phyloP scores from a whole-genome alignment of 1,139 yeast genomes.

The Blastobotrys petasosporus region DNA sequence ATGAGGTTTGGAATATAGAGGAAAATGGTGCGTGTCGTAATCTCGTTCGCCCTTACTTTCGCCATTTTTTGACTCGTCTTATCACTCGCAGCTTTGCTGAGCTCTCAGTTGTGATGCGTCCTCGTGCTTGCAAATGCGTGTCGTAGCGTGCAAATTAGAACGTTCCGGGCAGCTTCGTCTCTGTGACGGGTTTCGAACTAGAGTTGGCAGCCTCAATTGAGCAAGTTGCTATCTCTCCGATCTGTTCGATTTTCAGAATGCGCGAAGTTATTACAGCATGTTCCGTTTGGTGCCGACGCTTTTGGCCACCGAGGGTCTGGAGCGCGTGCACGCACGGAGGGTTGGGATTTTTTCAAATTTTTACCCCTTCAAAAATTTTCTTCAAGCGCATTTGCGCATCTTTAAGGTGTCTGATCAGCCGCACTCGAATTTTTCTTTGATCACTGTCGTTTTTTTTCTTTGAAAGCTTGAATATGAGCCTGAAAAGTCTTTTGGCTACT shows the following conservation, averaged over 20 bases:
- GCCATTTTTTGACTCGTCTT: too few relatives aligned
- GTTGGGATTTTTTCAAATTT: background rate
- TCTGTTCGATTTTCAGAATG: background rate
- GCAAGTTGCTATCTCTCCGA: background rate
- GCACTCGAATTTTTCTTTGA: background rate
- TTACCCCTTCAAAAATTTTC: background rate
- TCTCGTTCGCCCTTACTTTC: background rate
- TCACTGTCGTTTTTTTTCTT: background rate
- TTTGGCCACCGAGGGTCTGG: background rate
- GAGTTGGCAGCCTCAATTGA: background rate
- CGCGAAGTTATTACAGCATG: background rate
- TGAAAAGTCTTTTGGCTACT: conserved; percentile 17
- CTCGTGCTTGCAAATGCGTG: too few relatives aligned
- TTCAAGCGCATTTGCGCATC: background rate
- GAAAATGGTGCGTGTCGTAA: conserved; percentile 49
- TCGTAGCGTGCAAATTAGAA: too few relatives aligned
- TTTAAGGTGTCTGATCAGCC: background rate
- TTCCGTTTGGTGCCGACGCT: background rate
- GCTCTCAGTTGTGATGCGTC: too few relatives aligned
- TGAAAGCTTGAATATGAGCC: conserved; percentile 1
- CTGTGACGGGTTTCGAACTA: too few relatives aligned
- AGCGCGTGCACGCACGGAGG: background rate
- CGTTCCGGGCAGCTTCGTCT: too few relatives aligned
- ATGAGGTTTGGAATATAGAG: conserved; percentile 84
- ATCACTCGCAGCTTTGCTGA: too few relatives aligned